These are phyloP conservation scores for Aspergillus hiratsukae DNA, from an alignment of 2,329 filamentous ascomycete genomes.

Conservation along the genomic window DNA sequence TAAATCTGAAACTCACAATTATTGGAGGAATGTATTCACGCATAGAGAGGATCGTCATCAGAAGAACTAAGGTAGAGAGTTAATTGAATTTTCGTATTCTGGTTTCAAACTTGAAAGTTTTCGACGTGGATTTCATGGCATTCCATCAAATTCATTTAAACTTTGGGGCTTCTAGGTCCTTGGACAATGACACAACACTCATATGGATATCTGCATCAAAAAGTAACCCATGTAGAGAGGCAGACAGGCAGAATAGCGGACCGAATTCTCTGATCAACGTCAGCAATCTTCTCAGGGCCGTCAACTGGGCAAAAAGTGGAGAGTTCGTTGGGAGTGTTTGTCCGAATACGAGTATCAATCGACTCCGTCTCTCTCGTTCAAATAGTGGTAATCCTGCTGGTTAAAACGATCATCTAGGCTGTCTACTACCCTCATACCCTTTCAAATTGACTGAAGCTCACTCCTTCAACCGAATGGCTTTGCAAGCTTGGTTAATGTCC, in stretches of 20 bases:
- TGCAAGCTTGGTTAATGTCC: background rate
- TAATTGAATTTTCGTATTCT: background rate
- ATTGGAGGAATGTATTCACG: background rate
- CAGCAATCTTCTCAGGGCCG: background rate
- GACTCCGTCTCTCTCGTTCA: too few species aligned
- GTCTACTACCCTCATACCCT: background rate
- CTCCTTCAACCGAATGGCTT: too few species aligned
- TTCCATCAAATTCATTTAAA: constrained; percentile 1
- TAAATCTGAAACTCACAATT: too few species aligned
- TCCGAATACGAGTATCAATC: background rate
- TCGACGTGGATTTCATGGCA: background rate
- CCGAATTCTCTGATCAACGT: background rate
- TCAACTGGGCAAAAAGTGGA: background rate
- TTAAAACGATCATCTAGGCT: background rate
- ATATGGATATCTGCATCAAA: background rate
- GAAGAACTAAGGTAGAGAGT: background rate
- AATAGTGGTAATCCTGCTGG: too few species aligned
- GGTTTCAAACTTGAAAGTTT: background rate
- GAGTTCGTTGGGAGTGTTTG: background rate
- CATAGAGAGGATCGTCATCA: too few species aligned
- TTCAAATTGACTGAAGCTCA: background rate
- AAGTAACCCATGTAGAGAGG: background rate
- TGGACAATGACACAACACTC: background rate
- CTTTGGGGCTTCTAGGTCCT: background rate
- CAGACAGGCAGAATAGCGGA: background rate